These are phyloP conservation scores for Coemansia linderi DNA, from an alignment of 371 early-diverging fungal species.

Conservation along the genomic window DNA sequence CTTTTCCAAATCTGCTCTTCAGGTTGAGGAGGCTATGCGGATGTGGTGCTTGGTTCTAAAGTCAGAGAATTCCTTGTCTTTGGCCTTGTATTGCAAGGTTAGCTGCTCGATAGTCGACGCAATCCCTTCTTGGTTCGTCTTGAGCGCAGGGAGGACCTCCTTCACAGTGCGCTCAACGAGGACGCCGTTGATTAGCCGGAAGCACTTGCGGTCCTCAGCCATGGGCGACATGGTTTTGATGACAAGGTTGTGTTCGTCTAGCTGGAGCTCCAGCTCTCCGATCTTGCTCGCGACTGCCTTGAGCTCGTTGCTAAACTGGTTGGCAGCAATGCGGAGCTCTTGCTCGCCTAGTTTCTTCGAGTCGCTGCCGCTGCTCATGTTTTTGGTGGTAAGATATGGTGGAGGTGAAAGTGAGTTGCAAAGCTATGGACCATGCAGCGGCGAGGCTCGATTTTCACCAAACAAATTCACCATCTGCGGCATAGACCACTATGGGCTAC, in stretches of 20 bases:
- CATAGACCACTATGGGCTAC: neutral
- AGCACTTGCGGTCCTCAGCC: constrained; percentile 84
- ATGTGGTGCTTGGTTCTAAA: constrained; percentile 85
- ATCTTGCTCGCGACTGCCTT: constrained; percentile 84
- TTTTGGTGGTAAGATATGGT: neutral
- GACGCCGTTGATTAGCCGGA: constrained; percentile 90
- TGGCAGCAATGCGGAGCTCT: constrained; percentile 72
- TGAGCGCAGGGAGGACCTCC: constrained; percentile 88
- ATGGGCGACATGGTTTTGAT: constrained; percentile 88
- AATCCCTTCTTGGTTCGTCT: constrained; percentile 88
- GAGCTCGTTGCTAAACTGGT: constrained; percentile 84
- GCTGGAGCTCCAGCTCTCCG: constrained; percentile 91
- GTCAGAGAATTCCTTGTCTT: constrained; percentile 83
- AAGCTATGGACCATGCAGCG: neutral
- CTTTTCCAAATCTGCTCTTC: neutral
- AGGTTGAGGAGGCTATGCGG: constrained; percentile 57
- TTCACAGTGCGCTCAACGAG: constrained; percentile 89
- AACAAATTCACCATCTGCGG: neutral
- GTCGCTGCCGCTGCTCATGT: constrained; percentile 22
- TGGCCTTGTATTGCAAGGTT: constrained; percentile 81
- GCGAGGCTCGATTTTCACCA: neutral
- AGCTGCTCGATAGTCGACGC: constrained; percentile 77
- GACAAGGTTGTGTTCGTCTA: constrained; percentile 94
- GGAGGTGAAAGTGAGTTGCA: neutral
- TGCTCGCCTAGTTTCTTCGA: constrained; percentile 60